Conservation (phyloP, 2,329 filamentous ascomycete species). For the Nannizzia gypsea region DNA sequence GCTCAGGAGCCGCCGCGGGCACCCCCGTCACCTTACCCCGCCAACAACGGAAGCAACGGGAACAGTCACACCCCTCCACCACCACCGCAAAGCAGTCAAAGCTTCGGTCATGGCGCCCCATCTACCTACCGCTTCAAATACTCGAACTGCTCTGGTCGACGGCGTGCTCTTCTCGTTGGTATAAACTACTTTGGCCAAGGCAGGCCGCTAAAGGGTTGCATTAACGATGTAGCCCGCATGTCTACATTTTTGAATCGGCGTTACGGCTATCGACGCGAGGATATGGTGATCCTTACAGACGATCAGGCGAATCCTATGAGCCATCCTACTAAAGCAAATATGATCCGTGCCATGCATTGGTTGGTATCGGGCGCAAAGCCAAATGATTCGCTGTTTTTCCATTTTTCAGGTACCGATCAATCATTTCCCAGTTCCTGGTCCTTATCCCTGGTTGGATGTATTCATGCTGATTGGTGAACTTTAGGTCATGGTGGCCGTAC, state of each 20-base stretch:
- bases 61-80: background rate
- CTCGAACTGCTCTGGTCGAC: constrained; percentile 3
- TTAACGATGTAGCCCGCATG: constrained; percentile 5
- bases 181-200: constrained; percentile 6
- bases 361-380: background rate
- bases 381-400: constrained; percentile 7
- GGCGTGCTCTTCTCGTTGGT: constrained; percentile 1
- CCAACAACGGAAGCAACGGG: constrained; percentile 26
- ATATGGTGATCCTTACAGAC: constrained; percentile 7
- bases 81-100: background rate
- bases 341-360: constrained; percentile 4
- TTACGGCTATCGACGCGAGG: constrained; percentile 5
- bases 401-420: constrained; percentile 4
- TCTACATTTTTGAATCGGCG: background rate
- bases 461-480: background rate
- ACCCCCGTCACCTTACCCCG: background rate
- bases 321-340: constrained; percentile 4
- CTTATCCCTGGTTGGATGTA: background rate
- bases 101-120: constrained; percentile 2
- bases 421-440: background rate
- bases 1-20: background rate
- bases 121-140: constrained; percentile 2
- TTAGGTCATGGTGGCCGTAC: constrained; percentile 5
- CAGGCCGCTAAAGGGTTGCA: background rate
- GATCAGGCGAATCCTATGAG: constrained; percentile 4